Evolutionary conservation across 441 rosid species (phyloP), one percentile per base, ranked within the genome.

Genomic region (Pelargonium cotyledonis): DNA sequence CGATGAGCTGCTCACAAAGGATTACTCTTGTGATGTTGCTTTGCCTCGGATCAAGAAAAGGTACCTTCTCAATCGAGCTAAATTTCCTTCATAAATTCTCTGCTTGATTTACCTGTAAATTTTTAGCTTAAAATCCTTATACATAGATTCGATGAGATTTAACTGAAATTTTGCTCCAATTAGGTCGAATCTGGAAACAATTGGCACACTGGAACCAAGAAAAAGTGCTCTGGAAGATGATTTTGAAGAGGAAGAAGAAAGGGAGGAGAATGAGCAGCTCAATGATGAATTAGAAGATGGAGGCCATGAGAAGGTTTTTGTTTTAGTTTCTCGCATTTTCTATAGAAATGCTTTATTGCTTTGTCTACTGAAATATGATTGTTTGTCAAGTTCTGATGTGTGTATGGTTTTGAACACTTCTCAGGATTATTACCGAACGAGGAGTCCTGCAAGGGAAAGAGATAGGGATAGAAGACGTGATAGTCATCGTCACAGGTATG

Each of bases 231-330:
- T 95, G 79, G 99, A 90, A 80, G 99, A 95, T 74, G 98, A 92
- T 71, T 95, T 95, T 77, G 97, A 95, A 78, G 97, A 95, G 77
- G 97, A 92, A 71, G 99, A 95, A 81, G 91, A 95, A 72, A 90
- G 86, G 70, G 96, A 91, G 69, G 97, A 91, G 76, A 89, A 81
- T 31, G 96, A 86, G 53, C 89, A 74, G 68, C 72, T 82, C 31
- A 88, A 70, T 51, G 88, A 88, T 72, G 95, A 68, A 16, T 70
- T 80, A 43, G 88, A 82, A 66, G 79, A 81, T 49, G 85, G 77
- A 63, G 84, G 79, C 65, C 80, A 83, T 78, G 95, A 94, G 65
- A 84, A 80, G 91, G 97, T 91, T 65, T 60, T 9, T 62, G 31
- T n/a, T 12, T 15, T 65, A 70, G 38, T 67, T 72, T 47, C 43